Percentiles rank a stretch among this genome's conserved stretches.
Evolutionary conservation across 345 rosid species (phyloP).

Genomic region (Citrus unshiu): DNA sequence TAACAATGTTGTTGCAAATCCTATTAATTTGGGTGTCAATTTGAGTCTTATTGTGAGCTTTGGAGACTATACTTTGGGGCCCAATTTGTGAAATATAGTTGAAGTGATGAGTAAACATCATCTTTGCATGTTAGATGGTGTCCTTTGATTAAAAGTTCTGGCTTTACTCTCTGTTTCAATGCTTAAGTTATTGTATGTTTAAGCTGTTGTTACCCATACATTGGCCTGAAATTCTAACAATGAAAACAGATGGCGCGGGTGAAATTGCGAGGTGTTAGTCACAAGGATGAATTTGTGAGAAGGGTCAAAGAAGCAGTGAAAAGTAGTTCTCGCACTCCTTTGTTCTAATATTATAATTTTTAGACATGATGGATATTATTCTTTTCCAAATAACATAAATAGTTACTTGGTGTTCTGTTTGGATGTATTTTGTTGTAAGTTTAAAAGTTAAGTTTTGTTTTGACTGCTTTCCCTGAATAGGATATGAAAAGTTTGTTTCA

Average conservation of each 20-base stretch:
- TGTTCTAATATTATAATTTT: background rate
- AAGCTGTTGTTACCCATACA: background rate
- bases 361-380: background rate
- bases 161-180: background rate
- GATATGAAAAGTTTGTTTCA: background rate
- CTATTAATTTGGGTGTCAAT: background rate
- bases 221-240: conserved; percentile 11
- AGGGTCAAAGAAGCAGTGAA: conserved; percentile 66
- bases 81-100: background rate
- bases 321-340: conserved; percentile 39
- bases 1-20: background rate
- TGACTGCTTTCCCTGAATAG: background rate
- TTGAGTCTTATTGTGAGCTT: background rate
- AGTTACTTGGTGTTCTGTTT: background rate
- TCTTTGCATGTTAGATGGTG: background rate
- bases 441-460: background rate
- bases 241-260: conserved; percentile 61
- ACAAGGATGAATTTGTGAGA: conserved; percentile 66
- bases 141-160: background rate
- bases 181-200: background rate
- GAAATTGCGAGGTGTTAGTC: conserved; percentile 52
- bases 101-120: background rate
- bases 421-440: background rate
- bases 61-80: background rate
- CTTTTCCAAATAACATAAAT: background rate